phyloP scores from a whole-genome alignment of 768 basidiomycete genomes.

The Lactifluus pinguis region DNA sequence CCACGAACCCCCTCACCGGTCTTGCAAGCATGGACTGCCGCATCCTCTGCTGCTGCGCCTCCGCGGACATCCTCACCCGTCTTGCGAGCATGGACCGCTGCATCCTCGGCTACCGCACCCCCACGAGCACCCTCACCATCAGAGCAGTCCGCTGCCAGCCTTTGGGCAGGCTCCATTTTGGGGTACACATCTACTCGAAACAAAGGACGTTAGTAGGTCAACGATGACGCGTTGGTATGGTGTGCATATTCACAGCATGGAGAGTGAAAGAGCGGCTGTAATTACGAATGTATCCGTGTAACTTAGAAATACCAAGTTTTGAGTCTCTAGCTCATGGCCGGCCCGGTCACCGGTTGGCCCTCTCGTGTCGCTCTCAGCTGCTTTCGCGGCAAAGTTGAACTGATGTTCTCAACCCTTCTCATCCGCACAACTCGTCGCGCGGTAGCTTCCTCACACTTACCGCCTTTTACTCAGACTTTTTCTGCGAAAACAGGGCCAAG shows the following conservation, averaged over 20 bases:
- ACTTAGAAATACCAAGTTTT: no score
- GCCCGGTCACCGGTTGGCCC: no score
- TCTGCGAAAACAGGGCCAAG: background rate
- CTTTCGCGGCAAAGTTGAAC: background rate
- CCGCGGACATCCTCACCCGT: background rate
- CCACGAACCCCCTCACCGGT: background rate
- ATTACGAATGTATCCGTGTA: no score
- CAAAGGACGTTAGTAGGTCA: no score
- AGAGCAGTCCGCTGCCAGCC: background rate
- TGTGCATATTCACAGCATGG: no score
- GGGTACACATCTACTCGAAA: no score
- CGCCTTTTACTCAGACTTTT: background rate
- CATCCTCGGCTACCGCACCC: background rate
- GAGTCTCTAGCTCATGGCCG: no score
- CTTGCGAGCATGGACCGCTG: background rate
- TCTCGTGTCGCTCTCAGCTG: background rate
- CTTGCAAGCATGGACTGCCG: background rate
- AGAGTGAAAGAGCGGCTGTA: no score
- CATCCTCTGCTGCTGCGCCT: background rate
- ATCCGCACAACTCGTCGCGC: conserved; percentile 1
- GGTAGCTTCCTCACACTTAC: background rate
- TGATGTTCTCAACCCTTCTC: conserved; percentile 11
- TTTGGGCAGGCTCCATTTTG: background rate
- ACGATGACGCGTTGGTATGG: no score
- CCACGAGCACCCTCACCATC: background rate